These are phyloP conservation scores for Aspergillus pseudoterreus DNA, from an alignment of 2,329 filamentous ascomycete species.

Conservation along the genomic window DNA sequence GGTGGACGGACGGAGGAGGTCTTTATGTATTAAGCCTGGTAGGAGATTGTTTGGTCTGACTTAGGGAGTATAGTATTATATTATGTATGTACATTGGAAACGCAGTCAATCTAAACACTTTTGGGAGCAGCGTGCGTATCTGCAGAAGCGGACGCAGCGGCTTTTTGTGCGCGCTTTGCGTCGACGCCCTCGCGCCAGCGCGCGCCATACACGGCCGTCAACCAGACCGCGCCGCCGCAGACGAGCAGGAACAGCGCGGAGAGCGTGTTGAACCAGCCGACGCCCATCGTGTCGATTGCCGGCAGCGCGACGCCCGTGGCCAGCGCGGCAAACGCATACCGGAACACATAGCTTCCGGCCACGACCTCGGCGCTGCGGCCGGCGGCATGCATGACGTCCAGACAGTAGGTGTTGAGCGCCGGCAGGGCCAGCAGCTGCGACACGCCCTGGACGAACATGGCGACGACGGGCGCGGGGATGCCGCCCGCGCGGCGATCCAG, in stretches of 20 bases:
- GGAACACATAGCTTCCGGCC: constrained; percentile 73
- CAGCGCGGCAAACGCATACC: constrained; percentile 70
- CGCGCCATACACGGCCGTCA: constrained; percentile 50
- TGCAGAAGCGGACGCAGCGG: neutral
- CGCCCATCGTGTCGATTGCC: constrained; percentile 68
- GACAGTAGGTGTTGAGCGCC: constrained; percentile 72
- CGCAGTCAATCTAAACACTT: neutral
- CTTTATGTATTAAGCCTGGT: constrained; percentile 10
- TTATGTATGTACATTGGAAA: neutral
- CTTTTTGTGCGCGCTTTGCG: constrained; percentile 40
- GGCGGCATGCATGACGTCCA: constrained; percentile 70
- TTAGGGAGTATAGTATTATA: neutral
- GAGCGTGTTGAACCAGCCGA: constrained; percentile 78
- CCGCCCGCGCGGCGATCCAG: constrained; percentile 55
- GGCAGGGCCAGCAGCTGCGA: constrained; percentile 74
- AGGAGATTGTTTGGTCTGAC: neutral
- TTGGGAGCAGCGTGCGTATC: neutral
- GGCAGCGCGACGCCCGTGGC: constrained; percentile 71
- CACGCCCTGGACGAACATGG: constrained; percentile 71
- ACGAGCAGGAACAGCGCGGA: constrained; percentile 55
- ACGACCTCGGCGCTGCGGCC: constrained; percentile 67
- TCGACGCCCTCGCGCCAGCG: constrained; percentile 55
- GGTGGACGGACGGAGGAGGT: constrained; percentile 8
- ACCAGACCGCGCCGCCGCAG: constrained; percentile 45
- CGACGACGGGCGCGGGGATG: constrained; percentile 60